Percentiles rank a stretch among this genome's conserved stretches.
These are phyloP conservation scores for Hypoxylon perforatum DNA, from an alignment of 495 filamentous ascomycete genomes.

Conservation along the genomic window DNA sequence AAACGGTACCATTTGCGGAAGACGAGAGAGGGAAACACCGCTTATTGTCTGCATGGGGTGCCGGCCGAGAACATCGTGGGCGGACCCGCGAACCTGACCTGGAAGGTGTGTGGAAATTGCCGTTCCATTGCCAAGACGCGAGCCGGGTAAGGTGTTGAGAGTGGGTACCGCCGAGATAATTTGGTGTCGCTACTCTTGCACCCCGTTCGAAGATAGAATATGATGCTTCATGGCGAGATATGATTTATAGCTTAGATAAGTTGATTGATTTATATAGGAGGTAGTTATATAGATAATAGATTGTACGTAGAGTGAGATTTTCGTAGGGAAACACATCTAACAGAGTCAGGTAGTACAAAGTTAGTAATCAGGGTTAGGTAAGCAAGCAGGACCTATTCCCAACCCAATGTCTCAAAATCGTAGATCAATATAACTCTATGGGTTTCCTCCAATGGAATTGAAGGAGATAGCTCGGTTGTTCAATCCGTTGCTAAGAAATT, in stretches of 20 bases:
- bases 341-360: too few relatives aligned
- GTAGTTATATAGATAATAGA: too few relatives aligned
- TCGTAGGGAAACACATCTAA: too few relatives aligned
- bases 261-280: not conserved
- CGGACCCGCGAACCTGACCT: slow-evolving; percentile 25
- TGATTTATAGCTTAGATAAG: not conserved
- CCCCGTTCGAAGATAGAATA: not conserved
- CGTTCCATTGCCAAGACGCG: slow-evolving; percentile 27
- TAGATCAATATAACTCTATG: too few relatives aligned
- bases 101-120: slow-evolving; percentile 33
- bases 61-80: slow-evolving; percentile 11
- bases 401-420: too few relatives aligned
- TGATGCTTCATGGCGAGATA: not conserved
- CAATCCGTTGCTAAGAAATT: too few relatives aligned
- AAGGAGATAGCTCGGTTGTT: too few relatives aligned
- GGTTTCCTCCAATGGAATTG: too few relatives aligned
- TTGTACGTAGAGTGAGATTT: too few relatives aligned
- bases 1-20: not conserved
- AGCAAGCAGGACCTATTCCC: too few relatives aligned
- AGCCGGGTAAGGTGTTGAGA: slow-evolving; percentile 17
- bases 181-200: not conserved
- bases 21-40: not conserved
- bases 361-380: too few relatives aligned
- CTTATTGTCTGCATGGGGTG: slow-evolving; percentile 20
- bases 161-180: not conserved